Evolutionary conservation across 75 land plant genomes (phyloP), one percentile per base, ranked within the genome.

Genomic region (Larix kaempferi): DNA sequence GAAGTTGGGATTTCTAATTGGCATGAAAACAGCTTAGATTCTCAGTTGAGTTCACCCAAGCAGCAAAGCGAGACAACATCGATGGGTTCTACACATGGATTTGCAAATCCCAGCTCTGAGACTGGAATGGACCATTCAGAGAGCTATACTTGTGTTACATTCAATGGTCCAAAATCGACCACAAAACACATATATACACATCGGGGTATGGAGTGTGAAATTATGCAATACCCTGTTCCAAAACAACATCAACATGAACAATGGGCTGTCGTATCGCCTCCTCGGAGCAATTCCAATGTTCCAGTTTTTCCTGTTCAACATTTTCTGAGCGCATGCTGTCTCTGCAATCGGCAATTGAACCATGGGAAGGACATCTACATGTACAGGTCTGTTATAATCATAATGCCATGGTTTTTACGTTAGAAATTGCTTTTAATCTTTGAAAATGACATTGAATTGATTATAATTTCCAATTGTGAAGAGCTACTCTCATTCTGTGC

Each of bases 81-180:
- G n/a, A 74, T 74, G 55, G 59, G 13, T 11, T 41, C 59, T 22
- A 2, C 5, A 10, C 54, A 10, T 49, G 54, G 1, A 49, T 49
- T 49, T 25, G 33, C 33, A 17, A 55, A 56, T 7, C 19, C 59
- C 61, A 22, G 59, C n/a, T 23, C 61, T 6, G 6, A 54, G 27
- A 27, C 58, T 25, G 75, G 33, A 56, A 26, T 74, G 56, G 78
- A 79, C 71, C n/a, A 73, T 56, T 84, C 81, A 37, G 85, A 84
- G 76, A 77, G 81, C 71, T 84, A 84, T 71, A 84, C 85, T 21
- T 84, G 82, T 74, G 82, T 84, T 22, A 84, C 77, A 74, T 84
- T 79, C 7, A 73, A 77, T 56, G 73, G 57, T 2, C 73, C 73
- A 8, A 39, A 41, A n/a, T 69, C 73, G 13, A 69, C 23, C 73